Conservation (phyloP, 441 rosid genomes). For the Isatis lusitanica region DNA sequence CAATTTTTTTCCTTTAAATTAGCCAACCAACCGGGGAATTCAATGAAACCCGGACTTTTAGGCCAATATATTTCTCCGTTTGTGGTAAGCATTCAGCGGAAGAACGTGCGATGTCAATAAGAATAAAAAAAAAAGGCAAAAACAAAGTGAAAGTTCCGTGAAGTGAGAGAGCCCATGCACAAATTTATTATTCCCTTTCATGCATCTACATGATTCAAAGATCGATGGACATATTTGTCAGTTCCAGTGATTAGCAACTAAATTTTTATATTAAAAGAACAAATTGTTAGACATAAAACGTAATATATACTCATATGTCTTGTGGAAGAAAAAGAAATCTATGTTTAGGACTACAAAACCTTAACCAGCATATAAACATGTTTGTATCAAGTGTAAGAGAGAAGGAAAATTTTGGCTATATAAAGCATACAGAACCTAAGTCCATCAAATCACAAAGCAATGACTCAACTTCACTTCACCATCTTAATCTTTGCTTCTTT, state of each 20-base stretch:
- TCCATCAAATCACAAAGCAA: too few relatives aligned
- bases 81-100: background rate
- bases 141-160: background rate
- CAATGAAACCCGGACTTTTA: background rate
- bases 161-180: background rate
- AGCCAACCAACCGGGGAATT: background rate
- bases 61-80: background rate
- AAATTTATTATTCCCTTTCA: background rate
- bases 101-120: background rate
- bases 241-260: background rate
- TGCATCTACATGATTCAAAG: background rate
- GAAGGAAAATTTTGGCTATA: background rate
- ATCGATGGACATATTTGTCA: background rate
- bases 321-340: too few relatives aligned
- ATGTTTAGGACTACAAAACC: too few relatives aligned
- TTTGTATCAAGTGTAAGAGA: too few relatives aligned
- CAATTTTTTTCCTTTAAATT: background rate
- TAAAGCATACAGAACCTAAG: background rate
- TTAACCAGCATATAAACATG: too few relatives aligned
- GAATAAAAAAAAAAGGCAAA: background rate
- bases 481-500: constrained; percentile 44
- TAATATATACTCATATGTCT: too few relatives aligned
- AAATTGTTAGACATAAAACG: too few relatives aligned
- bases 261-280: too few relatives aligned
- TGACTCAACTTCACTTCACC: constrained; percentile 5